Evolutionary conservation across 257 asterid genomes (phyloP).

Genomic region (Paraleonurus japonicus): DNA sequence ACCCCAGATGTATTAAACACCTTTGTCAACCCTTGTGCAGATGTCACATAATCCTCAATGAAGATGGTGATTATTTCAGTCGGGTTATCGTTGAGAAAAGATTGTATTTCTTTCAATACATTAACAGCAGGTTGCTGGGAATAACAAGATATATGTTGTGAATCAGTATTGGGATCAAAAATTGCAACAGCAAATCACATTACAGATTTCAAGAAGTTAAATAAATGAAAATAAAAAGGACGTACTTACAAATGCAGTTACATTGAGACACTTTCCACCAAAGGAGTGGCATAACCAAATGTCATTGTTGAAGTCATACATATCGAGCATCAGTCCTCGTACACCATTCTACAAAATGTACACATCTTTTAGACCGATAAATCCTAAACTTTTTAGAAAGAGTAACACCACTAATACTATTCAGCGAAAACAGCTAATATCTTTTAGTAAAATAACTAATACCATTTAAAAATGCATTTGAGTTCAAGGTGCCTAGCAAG

Average conservation of each 20-base stretch:
- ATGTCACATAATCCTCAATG: conserved; percentile 75
- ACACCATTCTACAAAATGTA: conserved; percentile 70
- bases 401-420: too few species aligned
- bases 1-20: conserved; percentile 81
- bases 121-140: conserved; percentile 79
- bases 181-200: neutral
- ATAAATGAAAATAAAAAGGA: neutral
- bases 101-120: conserved; percentile 63
- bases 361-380: neutral
- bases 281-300: conserved; percentile 88
- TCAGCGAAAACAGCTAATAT: too few species aligned
- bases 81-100: conserved; percentile 53
- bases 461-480: too few species aligned
- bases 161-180: neutral
- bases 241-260: conserved; percentile 75
- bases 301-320: conserved; percentile 78
- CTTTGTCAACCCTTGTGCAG: conserved; percentile 58
- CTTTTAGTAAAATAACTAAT: too few species aligned
- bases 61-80: conserved; percentile 75
- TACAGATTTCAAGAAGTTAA: neutral
- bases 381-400: neutral
- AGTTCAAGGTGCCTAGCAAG: neutral
- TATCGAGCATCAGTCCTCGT: conserved; percentile 94
- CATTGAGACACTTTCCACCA: conserved; percentile 58
- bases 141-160: neutral